These are phyloP conservation scores for Ascocoryne sarcoides DNA, from an alignment of 2,329 filamentous ascomycete species.

Conservation along the genomic window DNA sequence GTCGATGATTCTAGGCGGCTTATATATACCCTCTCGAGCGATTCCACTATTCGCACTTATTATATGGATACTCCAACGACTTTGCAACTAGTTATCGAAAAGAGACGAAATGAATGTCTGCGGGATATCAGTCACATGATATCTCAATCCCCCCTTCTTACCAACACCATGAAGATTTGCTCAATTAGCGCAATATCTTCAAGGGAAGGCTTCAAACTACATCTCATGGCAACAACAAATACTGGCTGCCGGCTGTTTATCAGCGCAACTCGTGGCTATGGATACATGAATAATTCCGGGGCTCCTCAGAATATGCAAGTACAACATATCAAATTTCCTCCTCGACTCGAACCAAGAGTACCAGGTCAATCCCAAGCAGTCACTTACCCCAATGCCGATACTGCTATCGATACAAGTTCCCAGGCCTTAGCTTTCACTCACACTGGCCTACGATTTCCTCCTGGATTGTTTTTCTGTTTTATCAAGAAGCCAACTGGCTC, in stretches of 20 bases:
- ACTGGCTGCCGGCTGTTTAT: constrained; percentile 89
- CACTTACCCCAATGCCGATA: constrained; percentile 13
- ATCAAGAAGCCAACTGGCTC: constrained; percentile 49
- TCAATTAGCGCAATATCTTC: constrained; percentile 79
- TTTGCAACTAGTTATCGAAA: constrained; percentile 56
- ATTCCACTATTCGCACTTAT: constrained; percentile 84
- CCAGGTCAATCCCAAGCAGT: constrained; percentile 19
- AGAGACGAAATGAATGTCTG: constrained; percentile 48
- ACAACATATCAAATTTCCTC: constrained; percentile 93
- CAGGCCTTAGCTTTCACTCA: constrained; percentile 41
- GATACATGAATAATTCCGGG: constrained; percentile 45
- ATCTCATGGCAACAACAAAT: constrained; percentile 82
- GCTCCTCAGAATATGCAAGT: constrained; percentile 94
- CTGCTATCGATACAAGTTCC: constrained; percentile 33
- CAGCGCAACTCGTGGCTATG: constrained; percentile 70
- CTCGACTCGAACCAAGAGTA: constrained; percentile 34
- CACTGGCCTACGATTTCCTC: constrained; percentile 58
- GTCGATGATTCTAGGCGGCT: constrained; percentile 83
- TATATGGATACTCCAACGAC: constrained; percentile 63
- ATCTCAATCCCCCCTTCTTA: constrained; percentile 61
- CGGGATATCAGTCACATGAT: constrained; percentile 82
- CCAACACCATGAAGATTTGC: constrained; percentile 63
- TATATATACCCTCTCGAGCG: constrained; percentile 82
- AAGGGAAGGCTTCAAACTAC: constrained; percentile 70
- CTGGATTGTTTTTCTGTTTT: constrained; percentile 87